phyloP scores from a whole-genome alignment of 306 rosid species.

The Rosa multiflora region DNA sequence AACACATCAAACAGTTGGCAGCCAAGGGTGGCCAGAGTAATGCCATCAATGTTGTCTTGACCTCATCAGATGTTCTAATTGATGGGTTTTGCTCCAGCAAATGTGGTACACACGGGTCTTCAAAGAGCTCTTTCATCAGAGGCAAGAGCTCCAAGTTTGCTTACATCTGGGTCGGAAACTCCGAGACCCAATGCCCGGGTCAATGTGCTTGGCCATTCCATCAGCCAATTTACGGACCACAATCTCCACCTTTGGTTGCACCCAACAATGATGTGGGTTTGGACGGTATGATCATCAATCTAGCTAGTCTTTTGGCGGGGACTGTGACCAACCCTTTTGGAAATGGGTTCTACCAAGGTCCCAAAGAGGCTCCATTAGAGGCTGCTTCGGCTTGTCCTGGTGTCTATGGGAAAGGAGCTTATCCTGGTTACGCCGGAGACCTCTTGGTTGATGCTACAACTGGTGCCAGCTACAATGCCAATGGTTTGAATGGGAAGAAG shows the following conservation, averaged over 20 bases:
- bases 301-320: conserved; percentile 65
- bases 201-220: conserved; percentile 87
- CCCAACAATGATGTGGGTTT: conserved; percentile 71
- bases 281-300: conserved; percentile 66
- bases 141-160: conserved; percentile 41
- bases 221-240: conserved; percentile 79
- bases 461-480: conserved; percentile 66
- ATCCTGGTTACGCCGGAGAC: conserved; percentile 68
- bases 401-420: conserved; percentile 61
- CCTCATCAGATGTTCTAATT: conserved; percentile 32
- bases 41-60: conserved; percentile 59
- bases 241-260: conserved; percentile 45
- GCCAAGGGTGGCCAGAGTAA: conserved; percentile 42
- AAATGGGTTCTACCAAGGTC: conserved; percentile 68
- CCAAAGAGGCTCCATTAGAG: conserved; percentile 65
- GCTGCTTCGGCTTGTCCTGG: conserved; percentile 70
- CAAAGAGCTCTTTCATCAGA: conserved; percentile 15
- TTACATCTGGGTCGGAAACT: conserved; percentile 72
- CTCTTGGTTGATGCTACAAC: conserved; percentile 48
- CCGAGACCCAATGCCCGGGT: conserved; percentile 66
- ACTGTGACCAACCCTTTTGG: conserved; percentile 68
- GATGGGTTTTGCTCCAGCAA: conserved; percentile 38
- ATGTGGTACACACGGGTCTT: conserved; percentile 47
- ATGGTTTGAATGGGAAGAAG: conserved; percentile 48
- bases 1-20: conserved; percentile 32